Evolutionary conservation across 257 asterid genomes (phyloP).

Genomic region (Salvia miltiorrhiza): DNA sequence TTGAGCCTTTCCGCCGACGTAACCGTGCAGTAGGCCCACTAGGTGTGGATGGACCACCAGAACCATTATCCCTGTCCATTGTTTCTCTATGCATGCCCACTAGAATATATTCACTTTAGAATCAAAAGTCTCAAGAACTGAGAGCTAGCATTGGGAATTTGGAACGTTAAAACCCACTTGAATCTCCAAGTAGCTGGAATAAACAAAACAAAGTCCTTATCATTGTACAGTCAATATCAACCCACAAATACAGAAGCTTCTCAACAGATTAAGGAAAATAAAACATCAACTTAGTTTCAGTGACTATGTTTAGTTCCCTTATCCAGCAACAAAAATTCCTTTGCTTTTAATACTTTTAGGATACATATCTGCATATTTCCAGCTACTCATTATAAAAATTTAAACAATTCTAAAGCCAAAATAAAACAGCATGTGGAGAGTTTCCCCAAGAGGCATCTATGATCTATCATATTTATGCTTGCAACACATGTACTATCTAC

Average conservation of each 20-base stretch:
- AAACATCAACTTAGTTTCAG: background rate
- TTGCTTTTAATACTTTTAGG: background rate
- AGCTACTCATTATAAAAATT: background rate
- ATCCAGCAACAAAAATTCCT: background rate
- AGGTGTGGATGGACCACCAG: conserved; percentile 52
- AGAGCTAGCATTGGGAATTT: background rate
- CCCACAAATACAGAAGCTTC: background rate
- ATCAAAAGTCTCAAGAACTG: background rate
- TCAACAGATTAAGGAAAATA: background rate
- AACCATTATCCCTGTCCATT: conserved; percentile 77
- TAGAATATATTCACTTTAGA: background rate
- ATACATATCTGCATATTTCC: background rate
- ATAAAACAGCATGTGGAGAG: background rate
- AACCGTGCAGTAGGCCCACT: conserved; percentile 53
- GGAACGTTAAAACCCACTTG: conserved; percentile 15
- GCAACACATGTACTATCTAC: background rate
- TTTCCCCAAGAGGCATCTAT: background rate
- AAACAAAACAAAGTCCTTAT: conserved; percentile 10
- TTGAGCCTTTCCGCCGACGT: conserved; percentile 89
- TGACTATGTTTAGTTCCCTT: background rate
- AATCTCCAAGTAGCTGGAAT: conserved; percentile 27
- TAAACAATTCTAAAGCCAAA: background rate
- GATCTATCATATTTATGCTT: background rate
- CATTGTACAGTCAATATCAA: background rate
- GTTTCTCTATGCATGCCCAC: conserved; percentile 26